Evolutionary conservation across 1,139 yeast genomes (phyloP).

Genomic region (Saccharomyces hybrid): DNA sequence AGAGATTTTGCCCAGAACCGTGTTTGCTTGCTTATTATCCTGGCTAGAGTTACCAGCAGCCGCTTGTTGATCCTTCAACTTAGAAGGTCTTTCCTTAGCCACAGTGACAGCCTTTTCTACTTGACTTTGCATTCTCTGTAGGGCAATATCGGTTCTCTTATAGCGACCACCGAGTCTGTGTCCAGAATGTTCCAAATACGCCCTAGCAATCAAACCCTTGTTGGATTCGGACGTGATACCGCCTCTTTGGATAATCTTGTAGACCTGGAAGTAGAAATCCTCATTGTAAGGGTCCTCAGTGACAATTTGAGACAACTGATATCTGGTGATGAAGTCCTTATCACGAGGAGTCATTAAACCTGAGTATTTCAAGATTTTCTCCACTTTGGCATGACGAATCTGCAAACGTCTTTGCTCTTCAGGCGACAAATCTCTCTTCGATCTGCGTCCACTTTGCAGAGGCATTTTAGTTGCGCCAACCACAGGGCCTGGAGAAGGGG

Average conservation of each 20-base stretch:
- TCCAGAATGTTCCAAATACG: constrained; percentile 91
- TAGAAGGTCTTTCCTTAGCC: constrained; percentile 71
- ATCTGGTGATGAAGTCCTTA: constrained; percentile 88
- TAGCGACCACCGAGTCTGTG: constrained; percentile 84
- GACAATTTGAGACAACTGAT: constrained; percentile 91
- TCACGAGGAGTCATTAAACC: constrained; percentile 97
- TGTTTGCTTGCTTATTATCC: constrained; percentile 62
- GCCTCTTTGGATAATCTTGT: constrained; percentile 69
- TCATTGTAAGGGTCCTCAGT: constrained; percentile 97
- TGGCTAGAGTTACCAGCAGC: not conserved
- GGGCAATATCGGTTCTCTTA: constrained; percentile 87
- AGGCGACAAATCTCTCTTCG: constrained; percentile 37
- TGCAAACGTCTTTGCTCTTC: constrained; percentile 51
- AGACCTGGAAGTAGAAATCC: constrained; percentile 93
- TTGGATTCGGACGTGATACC: constrained; percentile 38
- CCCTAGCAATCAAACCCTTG: constrained; percentile 70
- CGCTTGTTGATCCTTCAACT: constrained; percentile 42
- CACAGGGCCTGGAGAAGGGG: not conserved
- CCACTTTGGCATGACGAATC: constrained; percentile 70
- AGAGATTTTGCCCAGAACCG: constrained; percentile 85
- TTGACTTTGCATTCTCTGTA: constrained; percentile 97
- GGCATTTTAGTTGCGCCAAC: not conserved
- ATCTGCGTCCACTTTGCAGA: not conserved
- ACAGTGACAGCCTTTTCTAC: constrained; percentile 94
- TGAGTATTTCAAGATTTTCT: constrained; percentile 71